These are phyloP conservation scores for Beauveria rudraprayagi DNA, from an alignment of 2,329 filamentous ascomycete genomes.

Conservation along the genomic window DNA sequence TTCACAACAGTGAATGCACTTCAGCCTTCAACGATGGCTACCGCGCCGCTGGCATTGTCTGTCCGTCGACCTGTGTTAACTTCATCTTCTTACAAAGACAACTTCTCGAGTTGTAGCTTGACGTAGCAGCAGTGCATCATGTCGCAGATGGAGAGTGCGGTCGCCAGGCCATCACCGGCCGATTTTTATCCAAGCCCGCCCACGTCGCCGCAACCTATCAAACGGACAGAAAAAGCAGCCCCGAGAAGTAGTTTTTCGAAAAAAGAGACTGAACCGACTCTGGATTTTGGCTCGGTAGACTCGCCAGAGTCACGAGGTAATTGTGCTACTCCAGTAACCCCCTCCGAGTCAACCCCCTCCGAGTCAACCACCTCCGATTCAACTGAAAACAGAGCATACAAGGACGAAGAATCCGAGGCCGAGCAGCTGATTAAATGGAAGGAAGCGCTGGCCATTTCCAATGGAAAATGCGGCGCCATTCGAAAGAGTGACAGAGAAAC, in stretches of 20 bases:
- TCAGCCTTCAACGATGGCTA: too few species aligned
- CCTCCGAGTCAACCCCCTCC: background rate
- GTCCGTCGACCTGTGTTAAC: background rate
- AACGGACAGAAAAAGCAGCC: background rate
- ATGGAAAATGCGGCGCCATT: background rate
- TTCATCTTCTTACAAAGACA: background rate
- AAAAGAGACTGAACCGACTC: background rate
- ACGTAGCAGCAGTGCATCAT: background rate
- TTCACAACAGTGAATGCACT: too few species aligned
- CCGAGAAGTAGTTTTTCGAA: background rate
- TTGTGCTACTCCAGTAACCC: background rate
- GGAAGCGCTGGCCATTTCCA: background rate
- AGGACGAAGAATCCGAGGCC: background rate
- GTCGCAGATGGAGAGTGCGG: background rate
- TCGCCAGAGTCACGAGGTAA: background rate
- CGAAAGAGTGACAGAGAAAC: background rate
- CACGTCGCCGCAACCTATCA: background rate
- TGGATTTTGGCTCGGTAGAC: background rate
- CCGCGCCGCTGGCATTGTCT: too few species aligned
- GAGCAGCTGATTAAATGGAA: background rate
- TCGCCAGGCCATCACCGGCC: background rate
- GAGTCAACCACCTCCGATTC: background rate
- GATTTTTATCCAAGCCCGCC: conserved; percentile 5
- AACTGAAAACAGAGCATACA: background rate
- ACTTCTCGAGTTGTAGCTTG: background rate